Evolutionary conservation across 495 filamentous ascomycete genomes (phyloP), one percentile per base, ranked within the genome.

Genomic region (Penicillium soppii): DNA sequence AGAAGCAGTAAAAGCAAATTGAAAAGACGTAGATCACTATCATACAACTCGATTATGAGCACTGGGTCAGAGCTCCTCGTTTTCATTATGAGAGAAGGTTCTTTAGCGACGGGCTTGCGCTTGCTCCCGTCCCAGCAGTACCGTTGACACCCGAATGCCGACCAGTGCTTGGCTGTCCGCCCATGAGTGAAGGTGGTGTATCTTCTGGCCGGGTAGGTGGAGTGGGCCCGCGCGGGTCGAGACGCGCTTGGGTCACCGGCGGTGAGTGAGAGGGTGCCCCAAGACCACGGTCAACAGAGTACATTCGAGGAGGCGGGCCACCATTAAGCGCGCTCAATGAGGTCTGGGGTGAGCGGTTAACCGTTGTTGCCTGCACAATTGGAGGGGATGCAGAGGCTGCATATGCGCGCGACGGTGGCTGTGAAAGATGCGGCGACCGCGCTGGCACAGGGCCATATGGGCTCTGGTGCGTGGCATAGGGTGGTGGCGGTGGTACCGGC

Each of bases 41-140:
- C 57, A 63, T 66, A 66, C 62, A 66, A 35, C 38, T 47, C 48
- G 25, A 43, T 30, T 27, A 46, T 35, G 38, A 43, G 25, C 38
- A 25, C 17, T 25, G 26, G 47, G 32, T 45, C 22, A 20, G 44
- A 26, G 39, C 25, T 47, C 41, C 22, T 53, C 51, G 35, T 33
- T 19, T 25, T 53, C 17, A 53, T 72, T 64, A 90, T 25, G 83
- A 88, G 27, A 91, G 76, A 45, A 92, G 66, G 59, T 92, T 90
- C 55, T 85, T 82, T 50, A 92, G 62, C 21, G 87, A 90, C 12
- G 88, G 87, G 54, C 84, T 90, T 27, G 87, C 85, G 50, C 88
- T 92, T 5, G 88, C 88, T 3, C 71, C 67, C 37, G 71, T 68
- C 15, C 66, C 62, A 4, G 66, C 52, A 16, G 69, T 64, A 12